A percentile compares a stretch with the other conserved stretches of the same genome.
Evolutionary conservation across 1,284 basidiomycete genomes (phyloP).

Genomic region (Tetrapyrgos nigripes): DNA sequence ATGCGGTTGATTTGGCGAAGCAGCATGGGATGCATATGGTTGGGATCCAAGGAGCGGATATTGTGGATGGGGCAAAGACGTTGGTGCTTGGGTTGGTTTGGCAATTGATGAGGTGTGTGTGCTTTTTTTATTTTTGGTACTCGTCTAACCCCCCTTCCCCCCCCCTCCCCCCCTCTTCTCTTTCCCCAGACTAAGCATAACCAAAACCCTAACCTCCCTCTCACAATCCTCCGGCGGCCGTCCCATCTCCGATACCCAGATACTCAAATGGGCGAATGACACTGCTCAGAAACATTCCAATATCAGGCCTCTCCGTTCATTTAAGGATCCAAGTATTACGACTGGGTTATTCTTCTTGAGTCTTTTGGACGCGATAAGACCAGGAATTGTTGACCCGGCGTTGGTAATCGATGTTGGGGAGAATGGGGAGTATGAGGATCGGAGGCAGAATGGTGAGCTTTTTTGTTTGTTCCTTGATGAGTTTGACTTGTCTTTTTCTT

Average conservation of each 20-base stretch:
- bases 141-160: neutral
- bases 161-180: conserved; percentile 1
- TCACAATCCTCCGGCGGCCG: conserved; percentile 74
- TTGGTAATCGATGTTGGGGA: conserved; percentile 75
- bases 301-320: conserved; percentile 82
- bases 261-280: conserved; percentile 95
- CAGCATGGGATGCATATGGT: conserved; percentile 96
- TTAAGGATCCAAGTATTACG: conserved; percentile 93
- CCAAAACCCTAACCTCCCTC: conserved; percentile 80
- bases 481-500: neutral
- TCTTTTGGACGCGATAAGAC: conserved; percentile 88
- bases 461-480: neutral
- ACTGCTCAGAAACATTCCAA: conserved; percentile 81
- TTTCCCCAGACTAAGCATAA: conserved; percentile 79
- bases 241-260: conserved; percentile 90
- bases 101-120: conserved; percentile 90
- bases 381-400: conserved; percentile 94
- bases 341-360: conserved; percentile 96
- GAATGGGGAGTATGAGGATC: conserved; percentile 84
- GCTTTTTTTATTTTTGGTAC: conserved; percentile 7
- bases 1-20: conserved; percentile 91
- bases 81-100: conserved; percentile 96
- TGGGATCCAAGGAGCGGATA: conserved; percentile 97
- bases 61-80: conserved; percentile 92
- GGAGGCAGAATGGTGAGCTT: conserved; percentile 86